These are phyloP conservation scores for Xylaria multiplex DNA, from an alignment of 2,329 filamentous ascomycete species.

Conservation along the genomic window DNA sequence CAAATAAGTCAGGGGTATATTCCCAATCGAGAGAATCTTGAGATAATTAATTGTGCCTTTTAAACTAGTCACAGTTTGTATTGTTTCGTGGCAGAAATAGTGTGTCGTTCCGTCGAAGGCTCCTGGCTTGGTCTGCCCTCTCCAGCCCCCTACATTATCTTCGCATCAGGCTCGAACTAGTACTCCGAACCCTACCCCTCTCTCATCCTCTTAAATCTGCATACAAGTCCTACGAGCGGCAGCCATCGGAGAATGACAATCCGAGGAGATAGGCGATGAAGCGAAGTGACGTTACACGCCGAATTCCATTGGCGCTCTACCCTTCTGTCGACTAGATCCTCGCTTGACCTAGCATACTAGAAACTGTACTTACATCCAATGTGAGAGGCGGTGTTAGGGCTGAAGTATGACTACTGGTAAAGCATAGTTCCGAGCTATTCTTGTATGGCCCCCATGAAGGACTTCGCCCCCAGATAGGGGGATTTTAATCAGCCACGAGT, in stretches of 20 bases:
- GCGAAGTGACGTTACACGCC: not conserved
- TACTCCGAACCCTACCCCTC: slow-evolving; percentile 3
- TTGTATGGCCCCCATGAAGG: slow-evolving; percentile 5
- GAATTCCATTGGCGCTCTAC: not conserved
- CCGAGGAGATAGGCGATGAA: not conserved
- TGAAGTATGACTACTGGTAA: not conserved
- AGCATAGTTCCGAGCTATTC: slow-evolving; percentile 16
- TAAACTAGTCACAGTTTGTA: not conserved
- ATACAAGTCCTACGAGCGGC: not conserved
- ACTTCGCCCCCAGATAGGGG: not conserved
- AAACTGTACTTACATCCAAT: too few species aligned
- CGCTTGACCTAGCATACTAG: not conserved
- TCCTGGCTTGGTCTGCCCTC: not conserved
- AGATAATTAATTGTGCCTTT: not conserved
- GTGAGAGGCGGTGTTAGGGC: not conserved
- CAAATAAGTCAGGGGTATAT: not conserved
- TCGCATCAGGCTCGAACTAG: slow-evolving; percentile 4
- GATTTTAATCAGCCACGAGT: slow-evolving; percentile 7
- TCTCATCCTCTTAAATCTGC: not conserved
- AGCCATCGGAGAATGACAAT: not conserved
- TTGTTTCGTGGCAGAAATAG: not conserved
- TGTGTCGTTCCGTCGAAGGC: not conserved
- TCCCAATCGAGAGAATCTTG: not conserved
- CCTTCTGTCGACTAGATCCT: not conserved
- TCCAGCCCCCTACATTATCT: slow-evolving; percentile 1